These are phyloP conservation scores for Astragalus membranaceus DNA, from an alignment of 306 rosid genomes.

Conservation along the genomic window DNA sequence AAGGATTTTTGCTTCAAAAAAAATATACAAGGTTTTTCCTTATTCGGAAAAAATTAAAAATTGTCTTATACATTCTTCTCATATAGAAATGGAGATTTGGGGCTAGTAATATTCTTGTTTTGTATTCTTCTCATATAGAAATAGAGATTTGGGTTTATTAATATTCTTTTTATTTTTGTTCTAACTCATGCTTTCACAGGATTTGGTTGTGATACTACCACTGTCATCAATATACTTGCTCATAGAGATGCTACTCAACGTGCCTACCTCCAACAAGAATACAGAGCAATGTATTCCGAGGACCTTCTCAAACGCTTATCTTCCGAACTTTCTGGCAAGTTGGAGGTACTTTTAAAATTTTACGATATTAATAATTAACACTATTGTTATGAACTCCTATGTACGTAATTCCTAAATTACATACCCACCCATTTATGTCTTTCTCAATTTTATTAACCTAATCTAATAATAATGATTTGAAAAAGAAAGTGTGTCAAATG, in stretches of 20 bases:
- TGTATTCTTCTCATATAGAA: background rate
- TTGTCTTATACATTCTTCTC: background rate
- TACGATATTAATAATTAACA: too few species aligned
- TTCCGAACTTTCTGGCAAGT: conserved; percentile 60
- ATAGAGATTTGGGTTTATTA: too few species aligned
- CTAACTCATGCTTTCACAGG: conserved; percentile 33
- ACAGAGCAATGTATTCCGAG: conserved; percentile 37
- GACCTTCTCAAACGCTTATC: conserved; percentile 66
- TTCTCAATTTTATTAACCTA: background rate
- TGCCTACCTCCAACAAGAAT: conserved; percentile 63
- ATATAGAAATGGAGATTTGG: background rate
- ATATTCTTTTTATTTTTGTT: background rate
- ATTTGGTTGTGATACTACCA: conserved; percentile 64
- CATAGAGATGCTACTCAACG: conserved; percentile 72
- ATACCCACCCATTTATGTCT: background rate
- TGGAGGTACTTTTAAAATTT: conserved; percentile 40
- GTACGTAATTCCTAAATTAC: background rate
- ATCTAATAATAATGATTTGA: too few species aligned
- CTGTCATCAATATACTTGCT: conserved; percentile 60
- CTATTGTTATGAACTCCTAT: too few species aligned
- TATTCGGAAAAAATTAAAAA: background rate
- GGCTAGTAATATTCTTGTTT: background rate
- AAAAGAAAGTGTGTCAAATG: background rate
- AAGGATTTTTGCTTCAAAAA: background rate
- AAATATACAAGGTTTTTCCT: background rate